Evolutionary conservation across 495 filamentous ascomycete species (phyloP).

Genomic region (Sordaria brevicollis): DNA sequence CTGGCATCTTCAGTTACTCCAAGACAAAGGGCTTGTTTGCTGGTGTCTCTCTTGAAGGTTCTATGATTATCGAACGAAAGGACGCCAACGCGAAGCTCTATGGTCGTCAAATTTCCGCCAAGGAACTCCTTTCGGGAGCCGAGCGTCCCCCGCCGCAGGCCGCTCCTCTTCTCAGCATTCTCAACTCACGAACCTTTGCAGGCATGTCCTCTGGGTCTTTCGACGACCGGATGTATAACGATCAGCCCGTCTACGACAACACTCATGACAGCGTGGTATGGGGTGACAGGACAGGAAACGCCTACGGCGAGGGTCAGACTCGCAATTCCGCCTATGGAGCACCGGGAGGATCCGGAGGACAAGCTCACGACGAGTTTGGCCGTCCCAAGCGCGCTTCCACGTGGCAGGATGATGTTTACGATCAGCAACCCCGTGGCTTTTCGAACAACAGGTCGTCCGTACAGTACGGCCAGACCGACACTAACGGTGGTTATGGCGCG

Average conservation of each 20-base stretch:
- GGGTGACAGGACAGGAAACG: slow-evolving; percentile 68
- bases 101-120: slow-evolving; percentile 68
- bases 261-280: slow-evolving; percentile 85
- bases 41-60: slow-evolving; percentile 88
- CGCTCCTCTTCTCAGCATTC: slow-evolving; percentile 69
- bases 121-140: slow-evolving; percentile 65
- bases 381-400: slow-evolving; percentile 60
- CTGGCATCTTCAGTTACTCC: slow-evolving; percentile 88
- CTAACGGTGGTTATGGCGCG: slow-evolving; percentile 30
- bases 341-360: slow-evolving; percentile 41
- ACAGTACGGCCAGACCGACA: slow-evolving; percentile 14
- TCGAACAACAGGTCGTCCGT: background rate
- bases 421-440: slow-evolving; percentile 43
- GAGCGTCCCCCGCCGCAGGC: slow-evolving; percentile 73
- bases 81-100: slow-evolving; percentile 98
- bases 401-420: slow-evolving; percentile 86
- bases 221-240: slow-evolving; percentile 79
- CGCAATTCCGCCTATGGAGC: slow-evolving; percentile 36
- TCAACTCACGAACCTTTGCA: slow-evolving; percentile 75
- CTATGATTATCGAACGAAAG: slow-evolving; percentile 79
- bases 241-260: slow-evolving; percentile 85
- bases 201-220: slow-evolving; percentile 42
- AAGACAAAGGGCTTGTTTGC: slow-evolving; percentile 98
- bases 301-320: slow-evolving; percentile 63
- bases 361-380: slow-evolving; percentile 28